Conservation (phyloP, 2,329 filamentous ascomycete species). For the Fusarium verticillioides region DNA sequence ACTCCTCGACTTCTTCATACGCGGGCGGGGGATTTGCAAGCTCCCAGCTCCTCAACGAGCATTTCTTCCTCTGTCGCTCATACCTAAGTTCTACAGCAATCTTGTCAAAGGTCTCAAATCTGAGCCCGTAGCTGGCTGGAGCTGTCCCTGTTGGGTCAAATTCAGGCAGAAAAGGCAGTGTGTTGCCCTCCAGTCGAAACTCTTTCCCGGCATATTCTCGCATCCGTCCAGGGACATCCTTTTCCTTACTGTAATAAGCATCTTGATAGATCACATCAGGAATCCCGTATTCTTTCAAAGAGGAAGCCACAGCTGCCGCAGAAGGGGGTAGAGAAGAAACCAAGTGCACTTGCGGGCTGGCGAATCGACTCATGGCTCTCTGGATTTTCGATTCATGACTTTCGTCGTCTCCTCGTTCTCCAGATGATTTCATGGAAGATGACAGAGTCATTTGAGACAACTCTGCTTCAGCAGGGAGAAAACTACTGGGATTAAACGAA, state of each 20-base stretch:
- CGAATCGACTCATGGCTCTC: conserved; percentile 23
- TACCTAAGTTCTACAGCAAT: conserved; percentile 62
- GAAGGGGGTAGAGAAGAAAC: conserved; percentile 46
- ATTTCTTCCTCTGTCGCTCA: conserved; percentile 60
- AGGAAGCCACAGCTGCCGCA: conserved; percentile 32
- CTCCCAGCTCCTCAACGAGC: conserved; percentile 76
- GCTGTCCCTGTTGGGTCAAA: conserved; percentile 75
- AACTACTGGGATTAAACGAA: conserved; percentile 33
- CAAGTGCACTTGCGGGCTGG: conserved; percentile 30
- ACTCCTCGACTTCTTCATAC: conserved; percentile 73
- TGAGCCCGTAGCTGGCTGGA: conserved; percentile 65
- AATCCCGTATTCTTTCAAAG: conserved; percentile 48
- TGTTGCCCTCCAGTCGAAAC: conserved; percentile 80
- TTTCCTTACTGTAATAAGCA: conserved; percentile 85
- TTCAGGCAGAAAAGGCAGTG: conserved; percentile 80
- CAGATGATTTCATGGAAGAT: conserved; percentile 29
- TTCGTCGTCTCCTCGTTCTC: neutral
- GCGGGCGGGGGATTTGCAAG: conserved; percentile 77
- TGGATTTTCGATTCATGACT: conserved; percentile 22
- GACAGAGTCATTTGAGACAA: conserved; percentile 16
- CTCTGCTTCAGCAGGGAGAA: conserved; percentile 2
- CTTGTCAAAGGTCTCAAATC: conserved; percentile 61
- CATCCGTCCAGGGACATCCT: conserved; percentile 79
- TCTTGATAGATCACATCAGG: conserved; percentile 84
- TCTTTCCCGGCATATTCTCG: conserved; percentile 90